Evolutionary conservation across 2,329 filamentous ascomycete species (phyloP).

Genomic region (Aspergillus costaricaensis): DNA sequence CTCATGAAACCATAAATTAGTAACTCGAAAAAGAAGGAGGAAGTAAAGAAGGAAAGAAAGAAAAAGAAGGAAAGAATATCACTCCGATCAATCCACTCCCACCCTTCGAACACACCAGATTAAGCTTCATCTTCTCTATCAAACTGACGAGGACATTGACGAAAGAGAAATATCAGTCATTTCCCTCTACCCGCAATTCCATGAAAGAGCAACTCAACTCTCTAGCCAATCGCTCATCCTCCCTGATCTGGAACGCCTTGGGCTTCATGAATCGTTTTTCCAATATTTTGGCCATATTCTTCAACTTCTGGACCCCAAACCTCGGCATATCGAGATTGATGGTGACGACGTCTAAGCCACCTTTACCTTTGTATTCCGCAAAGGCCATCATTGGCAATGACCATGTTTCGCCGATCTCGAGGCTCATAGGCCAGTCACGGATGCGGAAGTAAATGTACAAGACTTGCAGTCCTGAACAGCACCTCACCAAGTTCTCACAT

Average conservation of each 20-base stretch:
- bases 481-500: constrained; percentile 18
- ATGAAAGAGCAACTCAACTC: constrained; percentile 17
- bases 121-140: too few species aligned
- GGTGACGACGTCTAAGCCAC: constrained; percentile 17
- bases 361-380: constrained; percentile 3
- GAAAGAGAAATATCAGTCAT: too few species aligned
- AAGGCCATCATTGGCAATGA: constrained; percentile 24
- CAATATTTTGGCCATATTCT: constrained; percentile 16
- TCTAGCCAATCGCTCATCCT: constrained; percentile 21
- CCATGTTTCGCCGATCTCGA: constrained; percentile 25
- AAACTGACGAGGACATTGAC: too few species aligned
- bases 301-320: constrained; percentile 15
- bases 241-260: constrained; percentile 16
- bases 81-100: too few species aligned
- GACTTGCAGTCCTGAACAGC: constrained; percentile 15
- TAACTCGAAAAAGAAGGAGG: too few species aligned
- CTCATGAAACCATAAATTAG: too few species aligned
- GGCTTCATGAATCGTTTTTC: constrained; percentile 25
- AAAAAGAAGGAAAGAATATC: too few species aligned
- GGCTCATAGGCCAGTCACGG: constrained; percentile 23
- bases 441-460: constrained; percentile 22
- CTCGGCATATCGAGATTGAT: constrained; percentile 19
- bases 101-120: too few species aligned
- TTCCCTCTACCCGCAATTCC: neutral
- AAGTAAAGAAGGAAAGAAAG: too few species aligned